Evolutionary conservation across 2,329 filamentous ascomycete species (phyloP), one percentile per base, ranked within the genome.

Genomic region (Fusarium beomiforme): DNA sequence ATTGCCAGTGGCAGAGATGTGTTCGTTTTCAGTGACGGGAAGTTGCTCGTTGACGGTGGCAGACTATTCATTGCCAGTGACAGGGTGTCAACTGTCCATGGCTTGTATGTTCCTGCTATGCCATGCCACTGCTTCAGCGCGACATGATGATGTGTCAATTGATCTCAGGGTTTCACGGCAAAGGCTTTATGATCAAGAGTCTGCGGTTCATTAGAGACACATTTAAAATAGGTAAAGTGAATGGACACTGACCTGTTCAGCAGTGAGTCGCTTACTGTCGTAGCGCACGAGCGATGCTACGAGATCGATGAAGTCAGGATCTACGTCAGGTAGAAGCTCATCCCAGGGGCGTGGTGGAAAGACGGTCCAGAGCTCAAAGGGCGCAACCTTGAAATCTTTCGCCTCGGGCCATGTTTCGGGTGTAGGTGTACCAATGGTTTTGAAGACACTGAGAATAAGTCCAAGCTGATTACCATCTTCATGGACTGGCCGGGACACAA

Each of bases 391-490:
- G 76, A 97, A 92, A 2, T 78, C 77, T 14, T 81, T 81, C 8
- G 93, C 92, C 80, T 95, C 93, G 4, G 96, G 96, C 96, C 96
- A 99, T 0, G 85, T 89, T 56, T 91, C 84, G n/a, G 86, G 81
- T 46, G 92, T 92, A 0, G 96, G 96, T 2, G 95, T 98, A 2
- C 97, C 97, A 10, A 99, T 81, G 1, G 92, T 97, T 81, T 93
- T 91, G 82, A 99, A 98, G 37, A 98, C 95, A 77, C 94, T 97
- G 57, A 95, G 87, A 61, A 99, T 95, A 54, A 99, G 85, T 0
- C 93, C 93, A 41, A 99, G 85, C 81, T 99, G 96, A 77, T 93
- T 98, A 0, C 97, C 96, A 54, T 98, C 87, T 74, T 97, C 93
- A 65, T 88, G 85, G 0, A 83, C 85, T 5, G 86, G 80, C 2